phyloP scores from a whole-genome alignment of 768 basidiomycete genomes.

The Russula sp. region DNA sequence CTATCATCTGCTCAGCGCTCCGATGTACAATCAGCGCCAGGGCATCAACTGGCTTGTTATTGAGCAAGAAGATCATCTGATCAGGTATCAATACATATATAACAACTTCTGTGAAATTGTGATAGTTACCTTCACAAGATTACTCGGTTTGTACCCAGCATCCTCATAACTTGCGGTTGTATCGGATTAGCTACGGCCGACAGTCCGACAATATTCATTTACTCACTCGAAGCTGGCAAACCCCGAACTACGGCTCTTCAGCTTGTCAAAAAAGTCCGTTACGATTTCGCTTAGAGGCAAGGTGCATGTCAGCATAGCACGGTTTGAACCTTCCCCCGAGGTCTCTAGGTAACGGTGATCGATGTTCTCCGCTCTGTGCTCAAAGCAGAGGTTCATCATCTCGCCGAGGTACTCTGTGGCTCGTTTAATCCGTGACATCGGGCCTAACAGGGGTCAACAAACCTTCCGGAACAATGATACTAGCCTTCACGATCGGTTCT shows the following conservation, averaged over 20 bases:
- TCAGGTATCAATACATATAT: not conserved
- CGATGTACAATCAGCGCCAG: conserved; percentile 88
- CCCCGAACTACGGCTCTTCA: conserved; percentile 89
- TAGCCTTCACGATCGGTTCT: conserved; percentile 90
- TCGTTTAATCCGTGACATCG: not conserved
- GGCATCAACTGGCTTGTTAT: conserved; percentile 86
- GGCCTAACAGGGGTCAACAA: conserved; percentile 13
- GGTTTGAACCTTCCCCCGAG: conserved; percentile 44
- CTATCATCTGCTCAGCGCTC: conserved; percentile 68
- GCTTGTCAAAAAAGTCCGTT: conserved; percentile 89
- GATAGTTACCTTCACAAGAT: conserved; percentile 68
- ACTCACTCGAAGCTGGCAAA: conserved; percentile 89
- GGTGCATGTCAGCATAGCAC: conserved; percentile 74
- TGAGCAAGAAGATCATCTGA: conserved; percentile 88
- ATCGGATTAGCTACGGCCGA: conserved; percentile 2
- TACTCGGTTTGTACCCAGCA: conserved; percentile 76
- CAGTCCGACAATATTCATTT: not conserved
- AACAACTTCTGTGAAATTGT: not conserved
- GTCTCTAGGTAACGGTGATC: conserved; percentile 81
- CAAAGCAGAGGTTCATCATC: conserved; percentile 92
- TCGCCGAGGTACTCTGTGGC: conserved; percentile 80
- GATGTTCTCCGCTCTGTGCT: conserved; percentile 75
- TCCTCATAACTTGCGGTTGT: conserved; percentile 73
- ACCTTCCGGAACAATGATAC: conserved; percentile 94
- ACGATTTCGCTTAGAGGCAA: conserved; percentile 93